phyloP scores from a whole-genome alignment of 495 filamentous ascomycete genomes.

The Neurospora sp. region DNA sequence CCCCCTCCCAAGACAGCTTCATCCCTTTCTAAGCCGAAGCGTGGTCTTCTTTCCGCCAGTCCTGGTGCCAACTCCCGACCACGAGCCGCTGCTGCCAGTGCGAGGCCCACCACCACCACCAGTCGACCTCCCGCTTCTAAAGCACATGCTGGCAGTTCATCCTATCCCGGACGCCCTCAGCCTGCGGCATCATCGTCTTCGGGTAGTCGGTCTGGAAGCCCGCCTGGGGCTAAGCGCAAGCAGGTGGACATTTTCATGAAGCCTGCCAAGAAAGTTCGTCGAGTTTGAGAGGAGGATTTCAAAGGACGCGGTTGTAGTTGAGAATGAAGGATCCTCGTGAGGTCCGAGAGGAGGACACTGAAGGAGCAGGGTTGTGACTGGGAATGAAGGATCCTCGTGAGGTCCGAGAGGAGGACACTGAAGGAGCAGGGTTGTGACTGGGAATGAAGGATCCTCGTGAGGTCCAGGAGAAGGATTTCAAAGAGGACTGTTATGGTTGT shows the following conservation, averaged over 20 bases:
- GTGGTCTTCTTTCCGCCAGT: conserved; percentile 8
- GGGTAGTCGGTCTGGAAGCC: neutral
- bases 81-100: neutral
- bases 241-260: conserved; percentile 26
- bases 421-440: neutral
- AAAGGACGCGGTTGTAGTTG: neutral
- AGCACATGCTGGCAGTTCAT: neutral
- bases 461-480: neutral
- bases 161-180: neutral
- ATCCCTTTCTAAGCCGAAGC: neutral
- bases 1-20: neutral
- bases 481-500: neutral
- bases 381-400: neutral
- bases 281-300: neutral
- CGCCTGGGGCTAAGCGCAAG: conserved; percentile 17
- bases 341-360: neutral
- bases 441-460: neutral
- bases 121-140: neutral
- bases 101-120: neutral
- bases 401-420: neutral
- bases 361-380: neutral
- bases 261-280: conserved; percentile 9
- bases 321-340: neutral
- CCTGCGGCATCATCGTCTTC: neutral
- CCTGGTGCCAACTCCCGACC: conserved; percentile 11